phyloP scores from a whole-genome alignment of 371 early-diverging fungal genomes.

The Mortierella sp. region DNA sequence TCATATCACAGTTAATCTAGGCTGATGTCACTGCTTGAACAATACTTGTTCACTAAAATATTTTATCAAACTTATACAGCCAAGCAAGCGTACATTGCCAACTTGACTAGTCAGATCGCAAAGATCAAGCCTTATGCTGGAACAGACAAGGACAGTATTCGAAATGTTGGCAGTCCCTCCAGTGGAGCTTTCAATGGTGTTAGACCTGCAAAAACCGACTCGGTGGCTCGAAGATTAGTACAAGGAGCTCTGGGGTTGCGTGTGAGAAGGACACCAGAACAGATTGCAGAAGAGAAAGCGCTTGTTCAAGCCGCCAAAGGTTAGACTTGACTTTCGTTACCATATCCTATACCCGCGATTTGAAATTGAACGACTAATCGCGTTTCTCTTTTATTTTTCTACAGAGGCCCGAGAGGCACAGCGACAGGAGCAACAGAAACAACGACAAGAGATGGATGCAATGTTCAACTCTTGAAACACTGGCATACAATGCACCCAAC shows the following conservation, averaged over 20 bases:
- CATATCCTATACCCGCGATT: background rate
- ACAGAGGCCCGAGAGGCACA: slow-evolving; percentile 48
- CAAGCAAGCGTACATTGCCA: slow-evolving; percentile 49
- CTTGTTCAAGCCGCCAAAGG: slow-evolving; percentile 53
- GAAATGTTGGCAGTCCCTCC: slow-evolving; percentile 37
- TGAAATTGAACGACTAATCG: background rate
- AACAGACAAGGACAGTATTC: slow-evolving; percentile 41
- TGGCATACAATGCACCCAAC: background rate
- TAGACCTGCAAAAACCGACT: slow-evolving; percentile 65
- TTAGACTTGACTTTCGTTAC: background rate
- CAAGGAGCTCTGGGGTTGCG: slow-evolving; percentile 65
- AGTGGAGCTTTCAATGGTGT: slow-evolving; percentile 46
- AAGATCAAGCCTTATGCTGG: slow-evolving; percentile 49
- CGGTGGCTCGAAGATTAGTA: slow-evolving; percentile 65
- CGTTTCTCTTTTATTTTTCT: background rate
- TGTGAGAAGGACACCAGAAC: slow-evolving; percentile 62
- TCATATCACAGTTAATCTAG: background rate
- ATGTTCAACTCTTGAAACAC: slow-evolving; percentile 34
- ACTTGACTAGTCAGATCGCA: slow-evolving; percentile 30
- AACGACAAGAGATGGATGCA: slow-evolving; percentile 38
- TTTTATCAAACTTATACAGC: slow-evolving; percentile 8
- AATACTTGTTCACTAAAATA: background rate
- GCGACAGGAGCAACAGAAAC: slow-evolving; percentile 38
- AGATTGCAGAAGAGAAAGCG: slow-evolving; percentile 55
- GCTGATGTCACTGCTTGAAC: background rate